Evolutionary conservation across 768 basidiomycete species (phyloP), one percentile per base, ranked within the genome.

Genomic region (Tulasnella sp.): DNA sequence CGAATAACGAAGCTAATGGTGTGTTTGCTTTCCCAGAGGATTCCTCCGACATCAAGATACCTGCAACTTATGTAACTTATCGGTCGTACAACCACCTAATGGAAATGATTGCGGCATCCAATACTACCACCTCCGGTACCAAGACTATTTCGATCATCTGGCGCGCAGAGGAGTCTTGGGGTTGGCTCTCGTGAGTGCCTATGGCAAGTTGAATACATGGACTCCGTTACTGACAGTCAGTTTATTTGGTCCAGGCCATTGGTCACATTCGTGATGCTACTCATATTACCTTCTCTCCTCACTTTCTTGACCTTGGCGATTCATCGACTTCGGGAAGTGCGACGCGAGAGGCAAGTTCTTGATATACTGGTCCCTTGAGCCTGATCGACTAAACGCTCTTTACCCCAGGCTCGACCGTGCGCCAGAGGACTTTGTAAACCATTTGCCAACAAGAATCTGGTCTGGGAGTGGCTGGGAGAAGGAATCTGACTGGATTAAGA

Each of bases 241-340:
- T 58, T 59, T 73, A 13, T 63, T 93, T 94, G 1, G 85, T 96
- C 89, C 62, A 95, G 93, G 1, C 82, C 96, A 42, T 78, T 95
- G 60, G 67, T 71, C 55, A 70, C 72, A 53, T 56, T 75, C 13
- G 65, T 74, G 7, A 67, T 56, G 42, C 23, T 45, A 19, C 27
- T 48, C 19, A 21, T 38, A 41, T 19, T 56, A 21, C 90, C 88
- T 51, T 88, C 89, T 15, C 85, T 90, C 63, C 76, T 92, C 58
- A 91, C 89, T 9, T 89, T 92, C 67, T 75, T 93, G 61, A 76
- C 92, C 61, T 88, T 97, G 38, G 78, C 97, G 54, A 78, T 96
- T 15, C 93, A 96, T 67, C 89, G 93, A 43, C 74, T 95, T 30
- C 86, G 94, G 55, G 81, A 84, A 47, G 80, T 85, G 45, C 82